phyloP scores from a whole-genome alignment of 1,284 basidiomycete species.

The Leccinum solheimii region DNA sequence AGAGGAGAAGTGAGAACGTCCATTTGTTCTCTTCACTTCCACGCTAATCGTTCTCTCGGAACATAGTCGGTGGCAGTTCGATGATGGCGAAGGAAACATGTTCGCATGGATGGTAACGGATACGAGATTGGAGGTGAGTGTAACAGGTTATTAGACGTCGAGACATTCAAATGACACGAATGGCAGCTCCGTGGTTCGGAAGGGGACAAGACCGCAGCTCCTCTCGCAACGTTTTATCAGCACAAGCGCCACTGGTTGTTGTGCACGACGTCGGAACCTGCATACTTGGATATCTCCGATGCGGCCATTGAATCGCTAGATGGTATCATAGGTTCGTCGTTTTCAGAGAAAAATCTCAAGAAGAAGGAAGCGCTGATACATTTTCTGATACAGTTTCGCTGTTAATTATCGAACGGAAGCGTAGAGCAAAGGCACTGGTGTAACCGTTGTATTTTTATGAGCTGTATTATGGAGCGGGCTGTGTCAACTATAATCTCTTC shows the following conservation, averaged over 20 bases:
- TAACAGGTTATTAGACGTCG: not conserved
- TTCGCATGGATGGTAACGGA: constrained; percentile 23
- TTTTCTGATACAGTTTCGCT: constrained; percentile 20
- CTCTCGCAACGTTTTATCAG: constrained; percentile 38
- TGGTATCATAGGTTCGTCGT: constrained; percentile 37
- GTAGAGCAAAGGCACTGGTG: constrained; percentile 9
- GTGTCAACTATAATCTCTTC: constrained; percentile 20
- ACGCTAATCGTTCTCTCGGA: not conserved
- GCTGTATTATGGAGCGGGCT: not conserved
- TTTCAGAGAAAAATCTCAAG: not conserved
- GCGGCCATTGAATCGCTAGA: constrained; percentile 39
- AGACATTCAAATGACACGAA: not conserved
- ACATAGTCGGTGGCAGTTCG: constrained; percentile 28
- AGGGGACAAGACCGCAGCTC: constrained; percentile 13
- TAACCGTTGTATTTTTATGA: constrained; percentile 3
- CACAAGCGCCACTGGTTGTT: constrained; percentile 40
- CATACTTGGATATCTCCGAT: constrained; percentile 41
- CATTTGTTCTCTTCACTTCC: not conserved
- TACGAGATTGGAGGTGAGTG: constrained; percentile 16
- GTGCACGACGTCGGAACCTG: constrained; percentile 39
- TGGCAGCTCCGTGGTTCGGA: constrained; percentile 19
- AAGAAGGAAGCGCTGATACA: constrained; percentile 5
- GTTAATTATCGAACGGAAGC: constrained; percentile 23
- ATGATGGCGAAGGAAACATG: constrained; percentile 23
- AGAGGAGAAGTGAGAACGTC: constrained; percentile 19